phyloP scores from a whole-genome alignment of 805 yeast genomes.

The Zygosaccharomyces lentus region DNA sequence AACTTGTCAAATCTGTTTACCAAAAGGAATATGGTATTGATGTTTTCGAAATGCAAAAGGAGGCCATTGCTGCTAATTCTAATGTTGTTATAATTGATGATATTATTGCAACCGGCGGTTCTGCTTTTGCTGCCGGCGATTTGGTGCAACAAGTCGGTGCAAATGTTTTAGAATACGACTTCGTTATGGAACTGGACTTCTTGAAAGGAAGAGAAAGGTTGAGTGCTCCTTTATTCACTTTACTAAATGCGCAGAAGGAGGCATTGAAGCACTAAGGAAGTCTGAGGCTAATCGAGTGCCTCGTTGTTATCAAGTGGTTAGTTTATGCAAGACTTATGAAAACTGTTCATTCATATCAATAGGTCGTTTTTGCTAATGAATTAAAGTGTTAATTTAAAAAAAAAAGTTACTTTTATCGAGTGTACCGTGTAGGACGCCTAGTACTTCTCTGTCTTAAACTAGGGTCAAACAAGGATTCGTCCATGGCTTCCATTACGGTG shows the following conservation, averaged over 20 bases:
- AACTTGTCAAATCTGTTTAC: conserved; percentile 64
- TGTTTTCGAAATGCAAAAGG: conserved; percentile 81
- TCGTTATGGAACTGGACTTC: conserved; percentile 93
- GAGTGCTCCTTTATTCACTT: conserved; percentile 81
- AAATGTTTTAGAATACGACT: conserved; percentile 71
- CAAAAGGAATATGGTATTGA: conserved; percentile 92
- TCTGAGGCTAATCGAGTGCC: background rate
- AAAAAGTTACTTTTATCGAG: conserved; percentile 18
- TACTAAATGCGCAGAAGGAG: conserved; percentile 77
- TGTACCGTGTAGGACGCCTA: conserved; percentile 22
- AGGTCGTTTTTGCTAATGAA: background rate
- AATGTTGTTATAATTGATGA: conserved; percentile 89
- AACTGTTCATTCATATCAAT: background rate
- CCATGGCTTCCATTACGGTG: conserved; percentile 48
- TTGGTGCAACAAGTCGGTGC: conserved; percentile 65
- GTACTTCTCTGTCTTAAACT: conserved; percentile 25
- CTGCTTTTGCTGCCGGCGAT: conserved; percentile 91
- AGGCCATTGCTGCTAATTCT: conserved; percentile 72
- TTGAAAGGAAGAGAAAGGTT: conserved; percentile 89
- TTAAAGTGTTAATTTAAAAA: background rate
- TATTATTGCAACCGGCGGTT: conserved; percentile 97
- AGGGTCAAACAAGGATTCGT: conserved; percentile 29
- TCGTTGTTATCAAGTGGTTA: background rate
- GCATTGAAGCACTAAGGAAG: conserved; percentile 28
- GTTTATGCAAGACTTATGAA: background rate